Evolutionary conservation across 192 early-diverging fungal species (phyloP).

Genomic region (Mortierella hygrophila): DNA sequence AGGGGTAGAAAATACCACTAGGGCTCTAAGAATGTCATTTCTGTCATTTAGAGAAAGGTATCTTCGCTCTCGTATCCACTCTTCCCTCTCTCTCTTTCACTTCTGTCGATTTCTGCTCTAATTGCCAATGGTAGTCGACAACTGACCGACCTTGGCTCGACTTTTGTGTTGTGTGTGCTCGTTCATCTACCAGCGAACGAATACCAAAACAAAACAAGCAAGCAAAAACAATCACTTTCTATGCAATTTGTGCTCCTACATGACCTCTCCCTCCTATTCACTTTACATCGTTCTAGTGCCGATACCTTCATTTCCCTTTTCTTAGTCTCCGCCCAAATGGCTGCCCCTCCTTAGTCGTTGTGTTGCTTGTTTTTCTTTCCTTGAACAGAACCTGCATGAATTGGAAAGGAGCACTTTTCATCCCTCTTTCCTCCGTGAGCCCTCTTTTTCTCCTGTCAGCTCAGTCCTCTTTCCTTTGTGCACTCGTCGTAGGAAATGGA

Average conservation of each 20-base stretch:
- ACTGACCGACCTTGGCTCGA: too few species aligned
- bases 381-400: background rate
- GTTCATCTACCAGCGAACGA: too few species aligned
- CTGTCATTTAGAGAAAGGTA: background rate
- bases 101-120: too few species aligned
- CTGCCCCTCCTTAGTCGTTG: too few species aligned
- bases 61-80: background rate
- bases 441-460: too few species aligned
- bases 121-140: too few species aligned
- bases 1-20: background rate
- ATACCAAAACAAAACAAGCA: too few species aligned
- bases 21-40: background rate
- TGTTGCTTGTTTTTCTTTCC: background rate
- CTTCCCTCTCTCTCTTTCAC: too few species aligned
- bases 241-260: too few species aligned
- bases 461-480: background rate
- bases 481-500: background rate
- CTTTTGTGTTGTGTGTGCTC: too few species aligned
- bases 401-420: background rate
- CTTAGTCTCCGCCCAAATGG: background rate
- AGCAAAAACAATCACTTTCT: too few species aligned
- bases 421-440: background rate
- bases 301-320: background rate
- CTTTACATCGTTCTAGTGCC: background rate
- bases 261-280: background rate